These are phyloP conservation scores for Harrya chromipes DNA, from an alignment of 768 basidiomycete genomes.

Conservation along the genomic window DNA sequence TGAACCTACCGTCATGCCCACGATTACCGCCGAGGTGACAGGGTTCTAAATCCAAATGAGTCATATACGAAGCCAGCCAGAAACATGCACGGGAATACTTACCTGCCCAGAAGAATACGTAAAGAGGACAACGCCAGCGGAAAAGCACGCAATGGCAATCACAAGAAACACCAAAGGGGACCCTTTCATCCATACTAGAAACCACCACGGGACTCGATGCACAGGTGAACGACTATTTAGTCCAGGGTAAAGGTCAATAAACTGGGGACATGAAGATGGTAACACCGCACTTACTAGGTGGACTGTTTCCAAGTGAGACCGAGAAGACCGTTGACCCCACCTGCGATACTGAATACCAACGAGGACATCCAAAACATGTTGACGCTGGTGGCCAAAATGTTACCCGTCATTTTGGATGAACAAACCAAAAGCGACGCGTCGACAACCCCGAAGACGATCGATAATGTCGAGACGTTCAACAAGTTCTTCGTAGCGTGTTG, in stretches of 20 bases:
- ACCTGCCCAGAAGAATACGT: conserved; percentile 72
- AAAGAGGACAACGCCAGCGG: conserved; percentile 71
- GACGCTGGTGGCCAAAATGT: conserved; percentile 35
- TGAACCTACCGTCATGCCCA: conserved; percentile 55
- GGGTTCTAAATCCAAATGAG: conserved; percentile 37
- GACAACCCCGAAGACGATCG: conserved; percentile 52
- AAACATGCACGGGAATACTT: conserved; percentile 7
- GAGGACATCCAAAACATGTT: conserved; percentile 55
- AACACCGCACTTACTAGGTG: conserved; percentile 40
- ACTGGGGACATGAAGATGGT: not conserved
- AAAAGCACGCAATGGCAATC: conserved; percentile 78
- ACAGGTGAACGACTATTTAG: conserved; percentile 42
- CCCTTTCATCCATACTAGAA: conserved; percentile 76
- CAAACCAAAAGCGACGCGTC: conserved; percentile 47
- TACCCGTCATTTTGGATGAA: conserved; percentile 34
- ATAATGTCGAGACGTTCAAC: conserved; percentile 50
- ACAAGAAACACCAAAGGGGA: conserved; percentile 82
- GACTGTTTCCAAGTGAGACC: conserved; percentile 55
- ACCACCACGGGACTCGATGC: conserved; percentile 54
- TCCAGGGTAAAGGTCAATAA: not conserved
- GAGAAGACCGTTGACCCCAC: conserved; percentile 49
- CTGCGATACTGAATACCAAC: conserved; percentile 49
- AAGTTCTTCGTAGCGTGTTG: conserved; percentile 46
- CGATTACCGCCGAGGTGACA: conserved; percentile 66
- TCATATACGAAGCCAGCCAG: not conserved